Conservation (phyloP, 176 grass and related monocot genomes). For the Raddia distichophylla region DNA sequence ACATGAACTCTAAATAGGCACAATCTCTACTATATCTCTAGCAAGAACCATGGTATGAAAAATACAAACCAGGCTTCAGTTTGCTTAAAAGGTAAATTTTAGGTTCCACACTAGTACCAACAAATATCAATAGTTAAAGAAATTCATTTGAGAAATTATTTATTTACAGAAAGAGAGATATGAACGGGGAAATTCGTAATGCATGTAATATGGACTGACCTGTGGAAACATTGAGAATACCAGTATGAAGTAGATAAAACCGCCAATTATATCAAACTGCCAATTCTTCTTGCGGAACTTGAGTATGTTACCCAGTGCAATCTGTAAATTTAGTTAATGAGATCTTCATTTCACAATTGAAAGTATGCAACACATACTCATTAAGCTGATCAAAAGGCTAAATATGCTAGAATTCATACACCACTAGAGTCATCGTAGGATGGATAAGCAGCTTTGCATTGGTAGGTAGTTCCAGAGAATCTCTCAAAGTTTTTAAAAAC, state of each 20-base stretch:
- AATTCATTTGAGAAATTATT: background rate
- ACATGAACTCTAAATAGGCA: too few species aligned
- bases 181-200: conserved; percentile 14
- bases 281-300: conserved; percentile 99
- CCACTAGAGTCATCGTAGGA: conserved; percentile 81
- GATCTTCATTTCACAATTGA: conserved; percentile 33
- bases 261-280: conserved; percentile 96
- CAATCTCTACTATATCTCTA: background rate
- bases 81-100: background rate
- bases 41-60: background rate
- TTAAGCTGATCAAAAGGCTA: conserved; percentile 17
- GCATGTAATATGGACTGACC: conserved; percentile 50
- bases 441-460: conserved; percentile 88
- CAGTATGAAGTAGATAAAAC: conserved; percentile 97
- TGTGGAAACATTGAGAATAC: conserved; percentile 94
- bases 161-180: background rate
- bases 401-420: conserved; percentile 50
- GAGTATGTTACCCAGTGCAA: conserved; percentile 88
- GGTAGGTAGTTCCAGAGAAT: conserved; percentile 73
- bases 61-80: background rate
- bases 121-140: background rate
- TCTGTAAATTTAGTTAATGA: conserved; percentile 58
- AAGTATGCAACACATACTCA: conserved; percentile 14
- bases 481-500: conserved; percentile 81
- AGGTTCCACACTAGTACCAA: background rate